Evolutionary conservation across 345 rosid genomes (phyloP), one percentile per base, ranked within the genome.

Genomic region (Lepidium didymum): DNA sequence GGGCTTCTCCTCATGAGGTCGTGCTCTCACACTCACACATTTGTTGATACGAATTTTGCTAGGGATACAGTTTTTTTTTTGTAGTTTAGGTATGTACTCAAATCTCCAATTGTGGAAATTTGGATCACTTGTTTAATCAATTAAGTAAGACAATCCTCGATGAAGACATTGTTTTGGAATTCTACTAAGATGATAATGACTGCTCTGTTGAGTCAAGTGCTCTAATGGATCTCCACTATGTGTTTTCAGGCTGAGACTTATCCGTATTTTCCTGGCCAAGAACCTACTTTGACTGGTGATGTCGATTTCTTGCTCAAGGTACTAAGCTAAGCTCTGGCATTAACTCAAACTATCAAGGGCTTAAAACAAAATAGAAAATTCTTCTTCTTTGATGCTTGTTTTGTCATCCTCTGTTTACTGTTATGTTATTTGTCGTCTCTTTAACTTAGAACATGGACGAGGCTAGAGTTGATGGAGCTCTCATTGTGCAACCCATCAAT

Each of bases 1-100:
- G 98, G 96, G 97, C 96, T 44, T 88, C 98, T 64, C 89, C 97
- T 65, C 79, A 81, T 69, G 94, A 93, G 94, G 97, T 81, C 11
- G 18, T 52, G 56, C 57, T 59, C 67, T 57, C 8, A 23, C 14
- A 25, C 67, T 57, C 8, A 23, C 14, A 25, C 14, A 5, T 72
- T 43, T 4, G 5, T 11, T 34, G 7, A n/a, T 13, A 40, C 44
- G 23, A 49, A 47, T 46, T 21, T 55, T 14, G 23, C 10, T 19
- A 23, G 37, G 21, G 2, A 47, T 67, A 18, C 3, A 43, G n/a
- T 29, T 33, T 11, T 8, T 11, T 8, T 11, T 11, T 13, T 6
- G 33, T 11, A 23, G 37, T 15, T 12, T 16, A 16, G 16, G 18
- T 29, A 27, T 27, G 21, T 18, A 16, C 13, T 27, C 5, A 4